These are phyloP conservation scores for Irpex rosettiformis DNA, from an alignment of 1,284 basidiomycete genomes.

Conservation along the genomic window DNA sequence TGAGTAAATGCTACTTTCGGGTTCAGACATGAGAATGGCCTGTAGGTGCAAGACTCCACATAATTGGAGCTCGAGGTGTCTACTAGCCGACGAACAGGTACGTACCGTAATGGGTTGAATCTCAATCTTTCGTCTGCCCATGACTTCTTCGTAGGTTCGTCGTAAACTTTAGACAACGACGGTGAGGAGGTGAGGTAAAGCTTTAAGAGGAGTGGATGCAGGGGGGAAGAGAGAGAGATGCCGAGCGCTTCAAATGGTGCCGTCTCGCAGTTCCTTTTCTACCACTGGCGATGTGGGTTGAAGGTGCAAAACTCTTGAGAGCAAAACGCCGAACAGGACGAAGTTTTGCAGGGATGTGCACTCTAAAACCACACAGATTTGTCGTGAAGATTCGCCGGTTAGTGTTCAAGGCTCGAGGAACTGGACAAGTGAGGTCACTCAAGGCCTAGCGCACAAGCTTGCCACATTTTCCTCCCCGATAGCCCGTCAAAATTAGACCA, in stretches of 20 bases:
- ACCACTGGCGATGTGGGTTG: neutral
- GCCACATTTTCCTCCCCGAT: neutral
- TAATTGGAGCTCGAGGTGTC: too few relatives aligned
- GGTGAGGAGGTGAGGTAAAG: neutral
- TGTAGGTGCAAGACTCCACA: too few relatives aligned
- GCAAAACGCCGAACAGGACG: too few relatives aligned
- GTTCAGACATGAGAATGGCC: too few relatives aligned
- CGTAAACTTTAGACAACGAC: constrained; percentile 5
- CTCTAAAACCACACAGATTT: neutral
- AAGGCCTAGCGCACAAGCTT: neutral
- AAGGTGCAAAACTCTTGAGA: too few relatives aligned
- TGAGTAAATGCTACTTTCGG: constrained; percentile 1
- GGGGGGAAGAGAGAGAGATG: neutral
- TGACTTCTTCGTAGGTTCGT: constrained; percentile 25
- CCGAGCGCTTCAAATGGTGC: neutral
- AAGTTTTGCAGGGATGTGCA: too few relatives aligned
- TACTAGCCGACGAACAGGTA: constrained; percentile 18
- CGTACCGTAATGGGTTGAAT: constrained; percentile 82
- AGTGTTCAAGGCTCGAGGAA: too few relatives aligned
- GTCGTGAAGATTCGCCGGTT: neutral
- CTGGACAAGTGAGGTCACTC: too few relatives aligned
- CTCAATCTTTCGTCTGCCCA: constrained; percentile 89
- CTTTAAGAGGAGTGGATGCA: constrained; percentile 1
- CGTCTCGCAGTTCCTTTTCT: constrained; percentile 5
- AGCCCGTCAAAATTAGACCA: neutral